Percentiles rank a stretch among this genome's conserved stretches.
Conservation (phyloP, 148 eudicot genomes). For the Suaeda aralocaspica region DNA sequence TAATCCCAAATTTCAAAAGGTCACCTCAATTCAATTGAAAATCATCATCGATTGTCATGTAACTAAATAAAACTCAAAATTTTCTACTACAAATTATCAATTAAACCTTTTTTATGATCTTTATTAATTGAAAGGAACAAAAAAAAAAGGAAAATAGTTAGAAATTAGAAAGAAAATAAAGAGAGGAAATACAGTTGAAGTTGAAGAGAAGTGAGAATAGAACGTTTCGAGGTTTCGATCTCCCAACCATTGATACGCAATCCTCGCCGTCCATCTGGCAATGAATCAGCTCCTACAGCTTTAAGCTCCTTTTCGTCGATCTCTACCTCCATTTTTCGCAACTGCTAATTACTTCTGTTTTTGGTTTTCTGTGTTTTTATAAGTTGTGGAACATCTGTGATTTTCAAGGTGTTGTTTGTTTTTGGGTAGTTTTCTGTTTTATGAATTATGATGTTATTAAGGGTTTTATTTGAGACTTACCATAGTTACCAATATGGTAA, state of each 20-base stretch:
- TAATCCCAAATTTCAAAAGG: no score
- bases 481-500: no score
- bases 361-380: background rate
- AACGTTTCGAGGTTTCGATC: conserved; percentile 60
- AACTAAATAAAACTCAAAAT: background rate
- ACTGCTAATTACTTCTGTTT: background rate
- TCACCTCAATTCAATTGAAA: no score
- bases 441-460: no score
- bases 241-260: conserved; percentile 78
- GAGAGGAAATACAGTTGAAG: conserved; percentile 44
- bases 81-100: background rate
- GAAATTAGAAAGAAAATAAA: background rate
- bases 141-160: background rate
- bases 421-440: no score
- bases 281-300: conserved; percentile 61
- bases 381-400: background rate
- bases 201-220: conserved; percentile 61
- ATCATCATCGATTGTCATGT: no score
- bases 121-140: background rate
- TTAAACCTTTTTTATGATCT: background rate
- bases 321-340: conserved; percentile 46
- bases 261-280: conserved; percentile 67
- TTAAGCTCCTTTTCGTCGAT: conserved; percentile 52
- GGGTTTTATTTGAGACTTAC: no score
- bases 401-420: no score